These are phyloP conservation scores for Malania oleifera DNA, from an alignment of 164 flowering plant species.

Conservation along the genomic window DNA sequence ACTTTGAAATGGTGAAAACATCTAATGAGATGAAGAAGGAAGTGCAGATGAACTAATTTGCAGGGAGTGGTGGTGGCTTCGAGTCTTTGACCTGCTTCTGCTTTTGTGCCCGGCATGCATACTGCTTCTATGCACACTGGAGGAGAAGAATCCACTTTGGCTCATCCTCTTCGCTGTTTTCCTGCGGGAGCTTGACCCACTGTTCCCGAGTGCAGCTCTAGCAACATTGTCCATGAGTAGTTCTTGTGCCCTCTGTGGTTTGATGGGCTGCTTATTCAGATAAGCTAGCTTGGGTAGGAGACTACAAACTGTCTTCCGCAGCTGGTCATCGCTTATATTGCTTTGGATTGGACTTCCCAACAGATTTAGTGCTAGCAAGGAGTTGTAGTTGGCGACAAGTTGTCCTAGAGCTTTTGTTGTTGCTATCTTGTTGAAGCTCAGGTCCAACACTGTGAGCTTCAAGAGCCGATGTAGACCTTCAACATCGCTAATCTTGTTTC, in stretches of 20 bases:
- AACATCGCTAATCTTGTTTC: conserved; percentile 88
- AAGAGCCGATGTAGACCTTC: conserved; percentile 88
- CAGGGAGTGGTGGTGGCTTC: conserved; percentile 17
- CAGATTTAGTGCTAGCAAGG: conserved; percentile 71
- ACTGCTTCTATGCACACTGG: conserved; percentile 28
- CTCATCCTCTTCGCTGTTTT: conserved; percentile 32
- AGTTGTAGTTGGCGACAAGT: conserved; percentile 79
- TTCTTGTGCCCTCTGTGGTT: conserved; percentile 71
- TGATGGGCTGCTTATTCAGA: conserved; percentile 81
- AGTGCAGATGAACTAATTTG: conserved; percentile 18
- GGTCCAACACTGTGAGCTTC: conserved; percentile 77
- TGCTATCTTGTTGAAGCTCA: conserved; percentile 92
- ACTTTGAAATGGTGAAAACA: no score
- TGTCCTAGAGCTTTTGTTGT: conserved; percentile 83
- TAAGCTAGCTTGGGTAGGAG: conserved; percentile 78
- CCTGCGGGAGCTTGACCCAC: conserved; percentile 34
- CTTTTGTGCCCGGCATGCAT: conserved; percentile 26
- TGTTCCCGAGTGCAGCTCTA: conserved; percentile 68
- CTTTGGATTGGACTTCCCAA: conserved; percentile 79
- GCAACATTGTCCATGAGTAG: conserved; percentile 52
- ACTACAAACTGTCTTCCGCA: conserved; percentile 62
- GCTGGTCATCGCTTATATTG: conserved; percentile 73
- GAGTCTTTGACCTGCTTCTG: conserved; percentile 36
- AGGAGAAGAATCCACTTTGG: conserved; percentile 30
- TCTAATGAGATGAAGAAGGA: conserved; percentile 23